Conservation (phyloP, 2,329 filamentous ascomycete genomes). For the Botrytis cinerea region DNA sequence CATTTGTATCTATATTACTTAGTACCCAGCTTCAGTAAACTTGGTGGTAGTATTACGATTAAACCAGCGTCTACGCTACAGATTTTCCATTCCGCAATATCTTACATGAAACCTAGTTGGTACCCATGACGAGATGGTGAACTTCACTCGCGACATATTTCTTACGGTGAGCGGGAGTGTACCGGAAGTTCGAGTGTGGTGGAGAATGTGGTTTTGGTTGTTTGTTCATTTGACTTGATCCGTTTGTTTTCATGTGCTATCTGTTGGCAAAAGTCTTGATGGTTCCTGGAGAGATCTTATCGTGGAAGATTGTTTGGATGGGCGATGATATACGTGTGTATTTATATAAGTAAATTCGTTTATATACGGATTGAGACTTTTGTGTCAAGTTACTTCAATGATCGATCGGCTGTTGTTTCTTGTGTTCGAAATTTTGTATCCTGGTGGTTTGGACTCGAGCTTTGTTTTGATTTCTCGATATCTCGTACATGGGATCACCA, state of each 20-base stretch:
- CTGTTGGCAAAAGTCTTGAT: neutral
- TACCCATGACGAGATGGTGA: neutral
- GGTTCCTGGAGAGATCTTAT: no score
- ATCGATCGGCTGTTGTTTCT: neutral
- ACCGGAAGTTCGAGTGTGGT: neutral
- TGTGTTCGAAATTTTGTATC: rapidly evolving
- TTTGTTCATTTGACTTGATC: neutral
- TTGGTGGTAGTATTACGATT: neutral
- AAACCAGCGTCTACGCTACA: neutral
- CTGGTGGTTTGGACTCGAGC: neutral
- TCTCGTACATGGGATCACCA: neutral
- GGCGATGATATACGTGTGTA: neutral
- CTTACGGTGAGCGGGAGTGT: no score
- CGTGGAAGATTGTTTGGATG: neutral
- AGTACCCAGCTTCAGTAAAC: neutral
- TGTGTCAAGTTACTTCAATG: neutral
- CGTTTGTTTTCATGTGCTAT: neutral
- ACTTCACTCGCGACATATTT: neutral
- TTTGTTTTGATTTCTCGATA: neutral
- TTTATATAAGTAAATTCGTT: neutral
- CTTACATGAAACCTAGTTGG: neutral
- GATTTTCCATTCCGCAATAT: neutral
- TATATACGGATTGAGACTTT: neutral
- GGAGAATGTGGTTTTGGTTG: neutral
- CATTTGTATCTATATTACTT: neutral